Base-by-base conservation (phyloP, 306 rosid genomes). In the Abrus precatorius region DNA sequence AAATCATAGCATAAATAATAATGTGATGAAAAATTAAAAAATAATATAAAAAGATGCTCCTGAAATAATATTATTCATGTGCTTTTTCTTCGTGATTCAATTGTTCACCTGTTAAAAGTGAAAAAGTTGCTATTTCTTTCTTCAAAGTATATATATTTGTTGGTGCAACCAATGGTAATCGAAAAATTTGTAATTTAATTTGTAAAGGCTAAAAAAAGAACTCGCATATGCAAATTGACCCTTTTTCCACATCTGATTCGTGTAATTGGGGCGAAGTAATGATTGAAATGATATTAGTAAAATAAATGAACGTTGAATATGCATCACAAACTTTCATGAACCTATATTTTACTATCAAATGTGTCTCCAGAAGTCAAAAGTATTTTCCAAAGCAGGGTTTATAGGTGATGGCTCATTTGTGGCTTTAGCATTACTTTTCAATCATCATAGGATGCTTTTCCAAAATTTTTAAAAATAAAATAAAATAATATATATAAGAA, bases 311-410 rank as follows among this genome's bases (percentile, higher is more conserved):
- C 4, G 2, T 12, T 14, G 5, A 36, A 32, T 36, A 40, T 64
- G 63, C 34, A 10, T 36, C 54, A 53, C 74, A 50, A 65, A 66
- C 45, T 52, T 65, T 55, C 73, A 48, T 27, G 48, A 61, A 34
- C 14, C 59, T 5, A 6, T 62, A 27, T 8, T 30, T 28, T 67
- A 12, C 67, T 75, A 3, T 8, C 48, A 33, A 62, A 54, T 41
- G 41, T n/a, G 28, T 9, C 13, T 13, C 36, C 7, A 12, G 60
- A 28, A 69, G 5, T 45, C 60, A 33, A 60, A 34, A 34, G 54
- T 47, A 20, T 79, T 59, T 36, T 60, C 77, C 40, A 34, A 6
- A 60, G 77, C 71, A 69, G 72, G 83, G 63, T 6, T 68, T 70
- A 61, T 20, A 14, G 11, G 47, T 4, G 38, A 52, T 40, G 67